These are phyloP conservation scores for Astrothelium macrocarpum DNA, from an alignment of 495 filamentous ascomycete species.

Conservation along the genomic window DNA sequence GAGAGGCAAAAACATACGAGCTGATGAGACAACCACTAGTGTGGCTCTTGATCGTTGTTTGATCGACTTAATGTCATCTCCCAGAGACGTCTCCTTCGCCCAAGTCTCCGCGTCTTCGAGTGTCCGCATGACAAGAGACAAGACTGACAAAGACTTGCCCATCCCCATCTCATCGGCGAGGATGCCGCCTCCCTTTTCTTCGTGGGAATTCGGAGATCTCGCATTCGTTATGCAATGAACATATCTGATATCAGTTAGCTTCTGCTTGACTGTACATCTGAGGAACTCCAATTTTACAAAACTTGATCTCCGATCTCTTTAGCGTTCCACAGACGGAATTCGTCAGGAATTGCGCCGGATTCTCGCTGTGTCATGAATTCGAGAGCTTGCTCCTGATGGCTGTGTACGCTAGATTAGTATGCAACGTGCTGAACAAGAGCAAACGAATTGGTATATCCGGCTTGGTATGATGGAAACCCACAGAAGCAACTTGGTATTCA, in stretches of 20 bases:
- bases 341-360: conserved; percentile 34
- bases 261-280: background rate
- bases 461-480: background rate
- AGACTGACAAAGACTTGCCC: conserved; percentile 75
- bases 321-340: background rate
- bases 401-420: too few species aligned
- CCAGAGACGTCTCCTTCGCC: conserved; percentile 1
- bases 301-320: conserved; percentile 40
- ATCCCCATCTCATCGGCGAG: conserved; percentile 81
- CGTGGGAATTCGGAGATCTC: conserved; percentile 19
- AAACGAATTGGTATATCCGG: too few species aligned
- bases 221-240: conserved; percentile 1
- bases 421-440: too few species aligned
- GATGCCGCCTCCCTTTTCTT: conserved; percentile 65
- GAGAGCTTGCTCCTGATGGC: conserved; percentile 84
- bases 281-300: conserved; percentile 47
- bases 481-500: background rate
- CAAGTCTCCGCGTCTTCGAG: conserved; percentile 40
- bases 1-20: conserved; percentile 17
- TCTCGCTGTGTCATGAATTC: conserved; percentile 80
- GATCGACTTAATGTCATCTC: background rate
- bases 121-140: conserved; percentile 64
- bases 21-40: conserved; percentile 36
- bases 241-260: background rate
- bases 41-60: conserved; percentile 30